Percentiles rank a stretch among this genome's conserved stretches.
phyloP scores from a whole-genome alignment of 2,329 filamentous ascomycete species.

The Fusarium sp. region DNA sequence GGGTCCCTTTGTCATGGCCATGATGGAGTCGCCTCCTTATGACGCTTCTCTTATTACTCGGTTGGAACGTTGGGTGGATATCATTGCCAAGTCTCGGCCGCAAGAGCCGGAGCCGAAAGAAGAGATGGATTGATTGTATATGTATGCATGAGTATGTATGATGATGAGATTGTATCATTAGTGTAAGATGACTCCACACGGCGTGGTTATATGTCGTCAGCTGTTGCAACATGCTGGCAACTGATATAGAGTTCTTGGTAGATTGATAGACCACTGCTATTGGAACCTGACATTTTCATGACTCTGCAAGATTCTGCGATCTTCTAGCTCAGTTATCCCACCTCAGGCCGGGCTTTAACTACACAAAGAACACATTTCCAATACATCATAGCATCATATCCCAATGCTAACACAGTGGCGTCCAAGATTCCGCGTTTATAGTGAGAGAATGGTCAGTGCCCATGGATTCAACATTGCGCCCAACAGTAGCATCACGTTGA shows the following conservation, averaged over 20 bases:
- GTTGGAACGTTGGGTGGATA: slow-evolving; percentile 21
- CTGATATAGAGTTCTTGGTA: not conserved
- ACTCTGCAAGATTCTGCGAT: not conserved
- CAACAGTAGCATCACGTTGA: no score
- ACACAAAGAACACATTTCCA: no score
- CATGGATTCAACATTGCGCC: no score
- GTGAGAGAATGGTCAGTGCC: not conserved
- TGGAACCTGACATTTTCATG: not conserved
- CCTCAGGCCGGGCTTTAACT: no score
- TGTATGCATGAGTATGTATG: not conserved
- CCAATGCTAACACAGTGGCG: no score
- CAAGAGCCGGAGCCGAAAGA: not conserved
- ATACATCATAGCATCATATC: no score
- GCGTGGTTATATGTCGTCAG: not conserved
- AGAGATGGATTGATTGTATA: not conserved
- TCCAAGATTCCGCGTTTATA: not conserved
- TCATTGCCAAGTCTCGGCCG: slow-evolving; percentile 14
- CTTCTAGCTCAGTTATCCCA: no score
- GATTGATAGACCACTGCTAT: not conserved
- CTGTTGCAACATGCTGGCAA: not conserved
- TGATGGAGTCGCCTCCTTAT: slow-evolving; percentile 51
- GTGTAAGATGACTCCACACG: not conserved
- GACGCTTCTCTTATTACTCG: slow-evolving; percentile 42
- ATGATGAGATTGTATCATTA: not conserved
- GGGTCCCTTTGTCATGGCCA: slow-evolving; percentile 52